A percentile compares a stretch with the other conserved stretches of the same genome.
These are phyloP conservation scores for Thermothielavioides terrestris DNA, from an alignment of 495 filamentous ascomycete species.

Conservation along the genomic window DNA sequence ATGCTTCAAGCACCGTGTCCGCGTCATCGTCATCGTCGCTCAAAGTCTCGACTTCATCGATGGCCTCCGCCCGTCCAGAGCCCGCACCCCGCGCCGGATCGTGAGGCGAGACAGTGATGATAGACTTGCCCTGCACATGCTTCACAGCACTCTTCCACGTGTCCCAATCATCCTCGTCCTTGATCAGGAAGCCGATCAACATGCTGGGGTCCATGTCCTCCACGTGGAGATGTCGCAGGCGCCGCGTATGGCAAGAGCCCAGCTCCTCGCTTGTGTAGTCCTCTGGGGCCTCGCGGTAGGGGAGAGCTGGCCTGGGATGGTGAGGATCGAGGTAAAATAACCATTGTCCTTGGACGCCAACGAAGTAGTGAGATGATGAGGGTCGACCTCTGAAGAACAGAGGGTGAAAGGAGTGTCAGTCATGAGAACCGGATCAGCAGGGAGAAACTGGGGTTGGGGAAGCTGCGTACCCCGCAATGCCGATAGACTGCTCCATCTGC, in stretches of 20 bases:
- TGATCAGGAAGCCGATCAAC: constrained; percentile 92
- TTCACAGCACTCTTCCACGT: constrained; percentile 65
- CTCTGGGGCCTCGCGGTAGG: constrained; percentile 40
- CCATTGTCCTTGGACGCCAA: constrained; percentile 81
- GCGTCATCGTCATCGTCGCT: constrained; percentile 54
- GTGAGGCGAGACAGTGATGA: constrained; percentile 69
- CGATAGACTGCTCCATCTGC: constrained; percentile 81
- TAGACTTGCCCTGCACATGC: constrained; percentile 65
- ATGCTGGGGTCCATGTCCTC: constrained; percentile 98
- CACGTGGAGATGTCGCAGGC: constrained; percentile 72
- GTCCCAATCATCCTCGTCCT: constrained; percentile 71
- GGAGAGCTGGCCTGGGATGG: constrained; percentile 59
- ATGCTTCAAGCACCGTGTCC: constrained; percentile 32
- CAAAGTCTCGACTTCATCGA: constrained; percentile 84
- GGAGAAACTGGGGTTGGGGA: too few species aligned
- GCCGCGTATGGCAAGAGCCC: constrained; percentile 76
- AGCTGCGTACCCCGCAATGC: constrained; percentile 83
- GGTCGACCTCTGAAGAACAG: constrained; percentile 95
- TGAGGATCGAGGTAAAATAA: constrained; percentile 98
- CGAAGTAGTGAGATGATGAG: constrained; percentile 91
- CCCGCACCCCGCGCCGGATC: constrained; percentile 50
- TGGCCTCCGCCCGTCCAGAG: constrained; percentile 56
- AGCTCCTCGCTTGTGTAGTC: constrained; percentile 63
- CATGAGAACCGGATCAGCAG: neutral
- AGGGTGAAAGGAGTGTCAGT: constrained; percentile 9